Base-by-base conservation (phyloP, 2,329 filamentous ascomycete genomes). In the Epichloe aotearoae region DNA sequence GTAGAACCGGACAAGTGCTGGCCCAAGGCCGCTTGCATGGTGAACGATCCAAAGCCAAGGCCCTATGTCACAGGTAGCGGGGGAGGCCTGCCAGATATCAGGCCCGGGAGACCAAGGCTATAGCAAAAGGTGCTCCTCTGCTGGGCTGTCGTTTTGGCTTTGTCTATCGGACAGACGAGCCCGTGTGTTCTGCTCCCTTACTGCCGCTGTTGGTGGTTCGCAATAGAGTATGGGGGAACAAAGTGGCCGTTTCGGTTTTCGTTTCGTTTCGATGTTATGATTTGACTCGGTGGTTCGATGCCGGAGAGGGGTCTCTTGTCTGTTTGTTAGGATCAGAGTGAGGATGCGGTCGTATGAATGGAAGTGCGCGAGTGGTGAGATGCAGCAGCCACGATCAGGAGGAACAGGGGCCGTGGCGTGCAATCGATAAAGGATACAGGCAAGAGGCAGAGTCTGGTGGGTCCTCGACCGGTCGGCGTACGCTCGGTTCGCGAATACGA, bases 21-120 rank as follows among this genome's bases (percentile, higher is more conserved):
- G 64, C 64, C 61, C 60, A 59, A 60, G 64, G 64, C 68, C 64
- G 63, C 60, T 69, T 59, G 66, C 68, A 69, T 69, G 64, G 63
- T 69, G 62, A 60, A 51, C 17, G 43, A 49, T 47, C 20, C 45
- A 58, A 48, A 43, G 54, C 34, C 47, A 44, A 40, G 45, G 47
- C 48, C 52, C 48, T 50, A 49, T 46, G 51, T 52, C 49, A 51
- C 44, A 50, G 44, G 34, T 47, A 45, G 50, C 34, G 20, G 44
- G 40, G 44, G 42, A 47, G 44, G 49, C 40, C 47, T 46, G 37
- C 42, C 44, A 20, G 20, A 45, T 39, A 45, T 46, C 38, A 53
- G 49, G 46, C 33, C 36, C 7, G 37, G 10, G 38, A n/a, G 4
- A 12, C n/a, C 46, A 46, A 8, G 33, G 3, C 3, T 30, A 5